Conservation (phyloP, 176 grass and related monocot species). For the Dendrocalamus sinicus region DNA sequence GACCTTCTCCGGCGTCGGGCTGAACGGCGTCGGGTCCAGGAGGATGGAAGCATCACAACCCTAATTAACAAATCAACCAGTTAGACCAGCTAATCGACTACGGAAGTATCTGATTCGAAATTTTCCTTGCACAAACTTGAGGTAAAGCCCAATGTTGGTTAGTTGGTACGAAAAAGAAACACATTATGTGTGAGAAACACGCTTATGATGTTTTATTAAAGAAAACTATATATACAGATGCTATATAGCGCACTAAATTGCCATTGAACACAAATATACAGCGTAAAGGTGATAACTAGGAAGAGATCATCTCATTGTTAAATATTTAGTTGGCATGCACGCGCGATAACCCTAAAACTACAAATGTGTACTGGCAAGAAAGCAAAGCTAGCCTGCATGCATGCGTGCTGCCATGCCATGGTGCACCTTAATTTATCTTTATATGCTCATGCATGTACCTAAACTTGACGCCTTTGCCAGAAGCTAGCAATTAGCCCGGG, state of each 20-base stretch:
- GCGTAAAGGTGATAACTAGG: background rate
- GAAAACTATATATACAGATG: no score
- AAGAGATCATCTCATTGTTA: background rate
- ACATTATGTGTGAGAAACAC: background rate
- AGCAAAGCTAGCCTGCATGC: background rate
- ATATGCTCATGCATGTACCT: background rate
- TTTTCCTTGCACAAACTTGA: background rate
- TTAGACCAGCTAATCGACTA: background rate
- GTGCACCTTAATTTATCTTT: background rate
- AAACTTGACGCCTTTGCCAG: background rate
- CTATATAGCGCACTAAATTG: no score
- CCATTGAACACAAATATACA: no score
- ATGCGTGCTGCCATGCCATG: background rate
- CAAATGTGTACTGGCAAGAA: background rate
- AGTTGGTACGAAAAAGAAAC: background rate
- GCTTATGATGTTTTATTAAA: no score
- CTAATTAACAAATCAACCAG: background rate
- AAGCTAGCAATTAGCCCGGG: background rate
- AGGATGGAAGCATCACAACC: constrained; percentile 38
- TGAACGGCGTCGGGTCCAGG: constrained; percentile 12
- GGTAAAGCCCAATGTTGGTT: background rate
- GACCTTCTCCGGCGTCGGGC: constrained; percentile 32
- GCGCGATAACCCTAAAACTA: background rate
- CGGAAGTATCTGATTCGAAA: background rate
- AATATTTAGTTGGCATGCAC: background rate